Percentiles rank a stretch among this genome's conserved stretches.
phyloP scores from a whole-genome alignment of 768 basidiomycete species.

The Holtermanniella nyarrowii region DNA sequence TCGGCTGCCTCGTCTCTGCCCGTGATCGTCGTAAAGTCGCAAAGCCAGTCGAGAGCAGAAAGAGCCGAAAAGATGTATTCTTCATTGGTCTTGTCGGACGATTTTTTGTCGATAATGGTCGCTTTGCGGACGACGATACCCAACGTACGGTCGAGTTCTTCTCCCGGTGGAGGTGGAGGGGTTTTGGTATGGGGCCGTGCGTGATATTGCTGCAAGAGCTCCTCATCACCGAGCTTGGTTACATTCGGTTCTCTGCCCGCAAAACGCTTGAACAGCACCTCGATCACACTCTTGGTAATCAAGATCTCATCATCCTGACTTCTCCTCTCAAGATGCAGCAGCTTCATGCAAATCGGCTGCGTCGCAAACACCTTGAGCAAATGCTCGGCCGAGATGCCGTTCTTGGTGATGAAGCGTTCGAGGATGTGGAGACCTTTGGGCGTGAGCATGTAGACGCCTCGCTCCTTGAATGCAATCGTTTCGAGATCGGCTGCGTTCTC shows the following conservation, averaged over 20 bases:
- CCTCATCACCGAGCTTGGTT: constrained; percentile 51
- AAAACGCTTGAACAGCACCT: constrained; percentile 90
- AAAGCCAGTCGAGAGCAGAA: constrained; percentile 87
- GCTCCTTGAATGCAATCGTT: constrained; percentile 89
- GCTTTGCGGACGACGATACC: constrained; percentile 31
- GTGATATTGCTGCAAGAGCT: constrained; percentile 55
- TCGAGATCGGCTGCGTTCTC: constrained; percentile 89
- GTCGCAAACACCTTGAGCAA: constrained; percentile 77
- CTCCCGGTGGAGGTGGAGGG: constrained; percentile 3
- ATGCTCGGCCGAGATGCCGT: constrained; percentile 92
- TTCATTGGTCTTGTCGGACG: constrained; percentile 21
- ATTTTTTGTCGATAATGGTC: constrained; percentile 29
- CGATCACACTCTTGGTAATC: constrained; percentile 84
- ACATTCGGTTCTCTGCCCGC: constrained; percentile 76
- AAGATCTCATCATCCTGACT: constrained; percentile 94
- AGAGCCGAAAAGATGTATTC: constrained; percentile 70
- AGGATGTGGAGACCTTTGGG: constrained; percentile 97
- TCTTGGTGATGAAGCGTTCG: constrained; percentile 98
- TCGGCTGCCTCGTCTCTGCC: constrained; percentile 94
- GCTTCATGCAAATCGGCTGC: constrained; percentile 94
- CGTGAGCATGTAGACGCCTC: constrained; percentile 88
- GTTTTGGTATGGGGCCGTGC: constrained; percentile 20
- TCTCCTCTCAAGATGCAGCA: constrained; percentile 90
- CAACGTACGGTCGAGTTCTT: constrained; percentile 32
- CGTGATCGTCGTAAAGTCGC: constrained; percentile 92